A percentile compares a stretch with the other conserved stretches of the same genome.
Evolutionary conservation across 2,329 filamentous ascomycete species (phyloP).

Genomic region (Fusarium sublunatum): DNA sequence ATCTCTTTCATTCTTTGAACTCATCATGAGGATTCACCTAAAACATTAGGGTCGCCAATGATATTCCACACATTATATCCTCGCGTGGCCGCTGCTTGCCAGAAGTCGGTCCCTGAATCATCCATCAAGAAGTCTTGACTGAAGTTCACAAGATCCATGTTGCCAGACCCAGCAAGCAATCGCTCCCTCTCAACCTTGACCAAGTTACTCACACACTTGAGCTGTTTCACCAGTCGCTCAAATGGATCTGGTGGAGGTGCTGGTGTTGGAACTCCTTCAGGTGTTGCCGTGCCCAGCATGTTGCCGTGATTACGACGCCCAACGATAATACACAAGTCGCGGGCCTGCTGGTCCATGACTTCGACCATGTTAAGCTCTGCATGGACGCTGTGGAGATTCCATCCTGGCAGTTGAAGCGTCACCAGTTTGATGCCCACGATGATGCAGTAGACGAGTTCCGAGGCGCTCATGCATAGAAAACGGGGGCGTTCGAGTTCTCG

Average conservation of each 20-base stretch:
- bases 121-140: constrained; percentile 41
- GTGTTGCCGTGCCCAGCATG: constrained; percentile 23
- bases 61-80: constrained; percentile 45
- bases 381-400: constrained; percentile 55
- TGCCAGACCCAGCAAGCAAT: constrained; percentile 38
- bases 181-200: constrained; percentile 48
- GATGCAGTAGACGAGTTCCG: constrained; percentile 61
- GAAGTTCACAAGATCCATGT: constrained; percentile 32
- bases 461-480: constrained; percentile 58
- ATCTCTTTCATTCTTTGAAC: neutral
- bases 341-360: constrained; percentile 47
- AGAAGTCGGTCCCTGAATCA: constrained; percentile 44
- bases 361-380: constrained; percentile 50
- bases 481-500: constrained; percentile 52
- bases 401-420: constrained; percentile 58
- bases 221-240: constrained; percentile 48
- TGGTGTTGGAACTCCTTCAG: constrained; percentile 17
- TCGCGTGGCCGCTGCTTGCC: constrained; percentile 40
- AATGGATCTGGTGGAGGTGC: constrained; percentile 48
- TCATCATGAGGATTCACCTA: constrained; percentile 32
- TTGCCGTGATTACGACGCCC: constrained; percentile 46
- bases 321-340: constrained; percentile 48
- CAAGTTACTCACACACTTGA: constrained; percentile 48
- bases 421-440: constrained; percentile 61
- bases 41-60: constrained; percentile 44